Conservation (phyloP, 2,329 filamentous ascomycete genomes). For the Cladosporium sp. region DNA sequence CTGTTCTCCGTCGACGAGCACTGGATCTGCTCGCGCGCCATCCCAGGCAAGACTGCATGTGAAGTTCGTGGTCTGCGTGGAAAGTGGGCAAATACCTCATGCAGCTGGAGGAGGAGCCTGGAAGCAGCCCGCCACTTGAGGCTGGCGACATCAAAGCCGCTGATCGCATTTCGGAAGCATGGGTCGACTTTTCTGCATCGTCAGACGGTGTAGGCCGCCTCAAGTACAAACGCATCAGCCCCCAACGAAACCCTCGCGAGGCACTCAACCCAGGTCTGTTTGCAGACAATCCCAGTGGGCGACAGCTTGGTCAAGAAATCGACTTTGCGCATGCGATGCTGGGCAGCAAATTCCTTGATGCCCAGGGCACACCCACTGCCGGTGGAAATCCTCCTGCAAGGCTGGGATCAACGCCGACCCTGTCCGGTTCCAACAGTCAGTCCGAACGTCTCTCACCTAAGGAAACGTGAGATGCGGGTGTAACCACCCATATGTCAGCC, state of each 20-base stretch:
- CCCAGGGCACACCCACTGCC: not conserved
- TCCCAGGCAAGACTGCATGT: slow-evolving; percentile 23
- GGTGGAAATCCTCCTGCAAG: not conserved
- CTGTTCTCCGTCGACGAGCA: slow-evolving; percentile 18
- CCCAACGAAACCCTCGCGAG: slow-evolving; percentile 1
- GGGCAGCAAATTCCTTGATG: not conserved
- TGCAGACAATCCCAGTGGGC: not conserved
- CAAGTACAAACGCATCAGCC: slow-evolving; percentile 5
- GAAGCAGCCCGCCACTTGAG: slow-evolving; percentile 11
- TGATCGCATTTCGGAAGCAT: slow-evolving; percentile 17
- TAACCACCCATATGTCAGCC: no score
- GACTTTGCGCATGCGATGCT: slow-evolving; percentile 4
- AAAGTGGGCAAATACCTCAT: slow-evolving; percentile 24
- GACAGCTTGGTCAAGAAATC: slow-evolving; percentile 1
- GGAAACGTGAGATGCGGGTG: not conserved
- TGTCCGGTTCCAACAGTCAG: not conserved
- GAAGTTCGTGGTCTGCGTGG: slow-evolving; percentile 23
- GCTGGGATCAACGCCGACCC: not conserved
- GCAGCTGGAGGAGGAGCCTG: slow-evolving; percentile 18
- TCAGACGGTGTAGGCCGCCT: not conserved
- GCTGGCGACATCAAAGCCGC: slow-evolving; percentile 16
- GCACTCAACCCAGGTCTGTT: slow-evolving; percentile 10
- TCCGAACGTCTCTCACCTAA: not conserved
- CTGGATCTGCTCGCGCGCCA: slow-evolving; percentile 22
- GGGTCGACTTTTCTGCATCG: slow-evolving; percentile 17